Conservation (phyloP, 2,329 filamentous ascomycete species). For the Exophiala aquamarina region DNA sequence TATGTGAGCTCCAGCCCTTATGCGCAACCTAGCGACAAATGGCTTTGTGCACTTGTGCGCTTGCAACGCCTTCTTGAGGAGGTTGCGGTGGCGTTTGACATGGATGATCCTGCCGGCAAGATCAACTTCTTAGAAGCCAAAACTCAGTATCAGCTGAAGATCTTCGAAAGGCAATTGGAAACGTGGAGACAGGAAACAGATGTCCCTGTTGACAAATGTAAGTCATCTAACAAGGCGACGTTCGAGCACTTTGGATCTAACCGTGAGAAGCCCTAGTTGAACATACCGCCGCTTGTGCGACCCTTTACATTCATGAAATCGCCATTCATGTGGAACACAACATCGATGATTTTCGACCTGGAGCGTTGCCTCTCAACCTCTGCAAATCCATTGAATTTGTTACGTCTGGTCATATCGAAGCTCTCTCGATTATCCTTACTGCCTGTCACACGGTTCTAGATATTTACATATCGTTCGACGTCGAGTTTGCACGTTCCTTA, state of each 20-base stretch:
- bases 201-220: conserved; percentile 55
- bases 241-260: background rate
- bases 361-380: conserved; percentile 23
- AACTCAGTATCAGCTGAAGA: conserved; percentile 63
- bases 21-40: conserved; percentile 53
- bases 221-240: conserved; percentile 34
- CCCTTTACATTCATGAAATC: conserved; percentile 73
- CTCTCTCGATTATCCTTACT: conserved; percentile 63
- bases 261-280: conserved; percentile 40
- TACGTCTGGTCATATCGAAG: conserved; percentile 62
- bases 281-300: conserved; percentile 64
- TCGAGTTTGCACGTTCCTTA: conserved; percentile 58
- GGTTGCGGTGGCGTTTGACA: conserved; percentile 62
- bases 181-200: conserved; percentile 58
- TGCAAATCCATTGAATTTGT: conserved; percentile 28
- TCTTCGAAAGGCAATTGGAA: conserved; percentile 64
- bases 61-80: conserved; percentile 66
- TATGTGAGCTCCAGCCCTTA: conserved; percentile 56
- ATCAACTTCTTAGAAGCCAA: conserved; percentile 60
- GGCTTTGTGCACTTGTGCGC: conserved; percentile 57
- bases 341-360: conserved; percentile 50
- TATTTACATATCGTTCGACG: conserved; percentile 61
- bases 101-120: conserved; percentile 61
- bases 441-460: conserved; percentile 65
- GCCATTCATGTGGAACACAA: conserved; percentile 65